A percentile compares a stretch with the other conserved stretches of the same genome.
These are phyloP conservation scores for Hansenula lynferdii DNA, from an alignment of 1,139 yeast genomes.

Conservation along the genomic window DNA sequence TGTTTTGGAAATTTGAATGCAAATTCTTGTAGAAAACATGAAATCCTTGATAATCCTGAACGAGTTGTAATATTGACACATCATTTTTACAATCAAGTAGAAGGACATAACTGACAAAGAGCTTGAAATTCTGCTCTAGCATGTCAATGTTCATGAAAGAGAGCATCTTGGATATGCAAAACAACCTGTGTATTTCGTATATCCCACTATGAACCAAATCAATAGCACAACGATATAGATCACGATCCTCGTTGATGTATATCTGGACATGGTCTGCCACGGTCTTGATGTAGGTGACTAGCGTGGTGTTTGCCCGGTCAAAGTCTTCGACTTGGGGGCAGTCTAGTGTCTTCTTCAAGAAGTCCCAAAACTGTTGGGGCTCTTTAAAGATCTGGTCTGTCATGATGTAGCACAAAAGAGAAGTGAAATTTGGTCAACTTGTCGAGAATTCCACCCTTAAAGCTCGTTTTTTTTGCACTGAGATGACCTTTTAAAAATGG, in stretches of 20 bases:
- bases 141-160: constrained; percentile 34
- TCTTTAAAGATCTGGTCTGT: constrained; percentile 1
- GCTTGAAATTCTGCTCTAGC: constrained; percentile 33
- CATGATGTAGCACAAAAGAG: neutral
- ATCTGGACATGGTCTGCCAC: constrained; percentile 29
- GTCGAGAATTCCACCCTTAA: too few species aligned
- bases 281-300: constrained; percentile 28
- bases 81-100: constrained; percentile 42
- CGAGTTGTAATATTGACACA: constrained; percentile 35
- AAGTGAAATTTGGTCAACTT: too few species aligned
- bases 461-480: too few species aligned
- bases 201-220: constrained; percentile 29
- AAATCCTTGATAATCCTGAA: constrained; percentile 49
- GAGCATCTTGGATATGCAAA: constrained; percentile 42
- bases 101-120: constrained; percentile 45
- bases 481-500: too few species aligned
- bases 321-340: constrained; percentile 14
- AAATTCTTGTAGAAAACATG: constrained; percentile 35
- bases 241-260: constrained; percentile 28
- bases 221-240: constrained; percentile 29
- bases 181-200: constrained; percentile 31
- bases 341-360: constrained; percentile 22
- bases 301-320: constrained; percentile 22
- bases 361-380: constrained; percentile 26
- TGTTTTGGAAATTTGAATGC: constrained; percentile 26